These are phyloP conservation scores for Rhododendron ovatum DNA, from an alignment of 148 eudicot genomes.

Conservation along the genomic window DNA sequence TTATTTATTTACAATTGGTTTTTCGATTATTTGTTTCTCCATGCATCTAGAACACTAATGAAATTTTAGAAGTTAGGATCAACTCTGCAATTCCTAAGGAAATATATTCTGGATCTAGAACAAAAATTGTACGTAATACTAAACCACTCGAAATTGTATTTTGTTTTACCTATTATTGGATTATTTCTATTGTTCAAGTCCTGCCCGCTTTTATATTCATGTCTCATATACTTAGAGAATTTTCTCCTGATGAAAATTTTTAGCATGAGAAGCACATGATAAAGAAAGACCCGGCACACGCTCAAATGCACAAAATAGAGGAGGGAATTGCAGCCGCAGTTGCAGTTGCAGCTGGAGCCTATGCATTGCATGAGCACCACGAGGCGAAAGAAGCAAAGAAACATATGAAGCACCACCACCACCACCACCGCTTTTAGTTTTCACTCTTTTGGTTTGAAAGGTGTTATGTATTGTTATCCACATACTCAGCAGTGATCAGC, in stretches of 20 bases:
- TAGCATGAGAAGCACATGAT: conserved; percentile 63
- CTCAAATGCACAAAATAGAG: conserved; percentile 49
- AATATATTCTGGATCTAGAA: too few species aligned
- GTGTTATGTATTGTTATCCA: too few species aligned
- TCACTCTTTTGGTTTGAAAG: background rate
- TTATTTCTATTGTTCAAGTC: background rate
- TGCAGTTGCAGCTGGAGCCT: conserved; percentile 50
- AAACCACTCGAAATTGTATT: background rate
- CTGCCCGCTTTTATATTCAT: background rate
- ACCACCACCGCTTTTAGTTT: conserved; percentile 3
- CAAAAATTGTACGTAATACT: too few species aligned
- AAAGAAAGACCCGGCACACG: conserved; percentile 55
- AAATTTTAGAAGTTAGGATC: too few species aligned
- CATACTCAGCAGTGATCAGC: background rate
- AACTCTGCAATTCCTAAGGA: too few species aligned
- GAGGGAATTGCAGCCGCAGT: conserved; percentile 45
- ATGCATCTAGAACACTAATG: too few species aligned
- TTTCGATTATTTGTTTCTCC: too few species aligned
- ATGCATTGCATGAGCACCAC: conserved; percentile 52
- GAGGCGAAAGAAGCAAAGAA: conserved; percentile 38
- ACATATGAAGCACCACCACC: conserved; percentile 43
- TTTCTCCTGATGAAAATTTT: background rate
- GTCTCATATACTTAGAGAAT: background rate
- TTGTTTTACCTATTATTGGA: background rate
- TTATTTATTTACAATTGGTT: too few species aligned